phyloP scores from a whole-genome alignment of 306 rosid genomes.

The Acacia crassicarpa region DNA sequence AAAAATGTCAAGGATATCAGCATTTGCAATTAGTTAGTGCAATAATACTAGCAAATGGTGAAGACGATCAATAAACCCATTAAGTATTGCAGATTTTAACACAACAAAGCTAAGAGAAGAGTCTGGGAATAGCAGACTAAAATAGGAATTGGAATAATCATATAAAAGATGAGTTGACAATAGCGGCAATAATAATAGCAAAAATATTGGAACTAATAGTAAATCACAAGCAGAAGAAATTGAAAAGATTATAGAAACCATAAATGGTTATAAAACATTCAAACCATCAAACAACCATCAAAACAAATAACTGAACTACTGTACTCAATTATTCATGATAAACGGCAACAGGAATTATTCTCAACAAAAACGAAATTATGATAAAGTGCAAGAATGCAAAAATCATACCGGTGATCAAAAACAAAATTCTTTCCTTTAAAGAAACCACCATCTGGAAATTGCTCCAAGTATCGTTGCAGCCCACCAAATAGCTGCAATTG shows the following conservation, averaged over 20 bases:
- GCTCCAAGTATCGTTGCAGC: slow-evolving; percentile 90
- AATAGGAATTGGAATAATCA: not conserved
- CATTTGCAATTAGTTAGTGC: not conserved
- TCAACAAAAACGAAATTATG: not conserved
- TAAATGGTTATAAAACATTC: not conserved
- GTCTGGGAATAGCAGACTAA: not conserved
- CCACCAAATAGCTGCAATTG: slow-evolving; percentile 84
- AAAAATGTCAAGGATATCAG: not conserved
- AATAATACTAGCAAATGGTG: not conserved
- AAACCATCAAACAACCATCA: not conserved
- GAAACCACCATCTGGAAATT: slow-evolving; percentile 84
- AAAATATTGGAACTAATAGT: not conserved
- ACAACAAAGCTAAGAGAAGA: not conserved
- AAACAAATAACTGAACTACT: not conserved
- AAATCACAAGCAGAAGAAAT: not conserved
- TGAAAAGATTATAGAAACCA: not conserved
- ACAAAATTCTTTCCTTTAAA: slow-evolving; percentile 94
- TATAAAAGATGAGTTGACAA: not conserved
- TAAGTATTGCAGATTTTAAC: not conserved
- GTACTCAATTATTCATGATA: not conserved
- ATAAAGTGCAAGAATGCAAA: slow-evolving; percentile 6
- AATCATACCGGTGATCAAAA: slow-evolving; percentile 81
- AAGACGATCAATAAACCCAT: slow-evolving; percentile 7
- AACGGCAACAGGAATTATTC: not conserved
- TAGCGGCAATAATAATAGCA: not conserved